These are phyloP conservation scores for Chlorophyllum brunneum DNA, from an alignment of 768 basidiomycete species.

Conservation along the genomic window DNA sequence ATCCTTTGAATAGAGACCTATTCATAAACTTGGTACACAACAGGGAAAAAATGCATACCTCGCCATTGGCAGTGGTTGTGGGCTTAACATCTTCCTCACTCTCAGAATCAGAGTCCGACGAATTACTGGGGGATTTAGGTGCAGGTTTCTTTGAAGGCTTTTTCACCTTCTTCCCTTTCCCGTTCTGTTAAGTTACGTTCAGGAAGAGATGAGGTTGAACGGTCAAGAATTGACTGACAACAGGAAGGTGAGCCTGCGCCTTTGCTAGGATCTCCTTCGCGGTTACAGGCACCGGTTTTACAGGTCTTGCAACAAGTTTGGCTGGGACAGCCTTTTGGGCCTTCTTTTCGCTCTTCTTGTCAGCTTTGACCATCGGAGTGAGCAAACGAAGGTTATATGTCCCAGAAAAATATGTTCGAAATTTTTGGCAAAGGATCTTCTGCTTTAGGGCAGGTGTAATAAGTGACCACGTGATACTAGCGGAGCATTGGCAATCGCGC, in stretches of 20 bases:
- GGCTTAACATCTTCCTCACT: constrained; percentile 25
- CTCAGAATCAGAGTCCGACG: constrained; percentile 28
- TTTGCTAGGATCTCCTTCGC: constrained; percentile 22
- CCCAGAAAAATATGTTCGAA: constrained; percentile 19
- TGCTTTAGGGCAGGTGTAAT: constrained; percentile 31
- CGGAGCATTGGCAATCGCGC: not conserved
- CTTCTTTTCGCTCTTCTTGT: constrained; percentile 44
- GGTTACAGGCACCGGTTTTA: constrained; percentile 17
- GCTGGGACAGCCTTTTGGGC: constrained; percentile 23
- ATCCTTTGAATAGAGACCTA: constrained; percentile 21
- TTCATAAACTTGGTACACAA: constrained; percentile 22
- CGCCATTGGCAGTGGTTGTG: constrained; percentile 24
- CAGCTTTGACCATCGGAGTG: constrained; percentile 41
- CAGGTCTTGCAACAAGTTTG: constrained; percentile 17
- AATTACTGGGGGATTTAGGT: constrained; percentile 21
- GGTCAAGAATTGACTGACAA: constrained; percentile 4
- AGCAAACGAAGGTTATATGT: constrained; percentile 17
- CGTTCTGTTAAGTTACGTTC: not conserved
- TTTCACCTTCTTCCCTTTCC: constrained; percentile 20
- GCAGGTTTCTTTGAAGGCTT: constrained; percentile 24
- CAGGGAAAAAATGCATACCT: constrained; percentile 5
- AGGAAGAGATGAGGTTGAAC: not conserved
- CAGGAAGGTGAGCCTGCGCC: constrained; percentile 30
- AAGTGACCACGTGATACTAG: constrained; percentile 16
- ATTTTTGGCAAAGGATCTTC: constrained; percentile 20